Evolutionary conservation across 306 rosid genomes (phyloP).

Genomic region (Prunus campanulata): DNA sequence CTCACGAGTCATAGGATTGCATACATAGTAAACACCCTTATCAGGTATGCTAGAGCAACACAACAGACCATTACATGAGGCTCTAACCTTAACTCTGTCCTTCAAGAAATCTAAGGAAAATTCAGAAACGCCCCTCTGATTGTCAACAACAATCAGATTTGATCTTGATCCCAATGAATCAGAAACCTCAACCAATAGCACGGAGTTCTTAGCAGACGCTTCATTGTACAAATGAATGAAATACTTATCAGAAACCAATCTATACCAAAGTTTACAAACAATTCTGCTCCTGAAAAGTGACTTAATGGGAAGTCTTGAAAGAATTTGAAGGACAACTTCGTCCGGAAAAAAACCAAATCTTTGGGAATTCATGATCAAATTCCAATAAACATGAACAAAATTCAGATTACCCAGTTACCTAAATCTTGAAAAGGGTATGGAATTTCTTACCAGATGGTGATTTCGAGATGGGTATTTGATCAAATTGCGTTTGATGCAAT

Average conservation of each 20-base stretch:
- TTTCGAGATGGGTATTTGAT: conserved; percentile 24
- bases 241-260: conserved; percentile 57
- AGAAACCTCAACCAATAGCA: conserved; percentile 69
- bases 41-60: conserved; percentile 88
- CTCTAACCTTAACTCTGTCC: conserved; percentile 73
- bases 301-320: conserved; percentile 70
- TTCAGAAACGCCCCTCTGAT: conserved; percentile 65
- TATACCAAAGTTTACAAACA: conserved; percentile 68
- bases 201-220: conserved; percentile 55
- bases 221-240: conserved; percentile 61
- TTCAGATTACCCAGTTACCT: conserved; percentile 18
- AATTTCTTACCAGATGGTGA: conserved; percentile 47
- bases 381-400: not conserved
- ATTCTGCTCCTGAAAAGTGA: conserved; percentile 58
- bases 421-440: conserved; percentile 16
- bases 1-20: conserved; percentile 78
- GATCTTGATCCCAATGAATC: conserved; percentile 57
- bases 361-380: conserved; percentile 42
- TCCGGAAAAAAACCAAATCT: conserved; percentile 63
- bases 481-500: conserved; percentile 29
- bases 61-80: conserved; percentile 80
- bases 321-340: conserved; percentile 77
- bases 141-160: conserved; percentile 72
- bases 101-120: conserved; percentile 62
- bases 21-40: conserved; percentile 75